phyloP scores from a whole-genome alignment of 139 green algal species.

The Edaphochlamys debaryana region DNA sequence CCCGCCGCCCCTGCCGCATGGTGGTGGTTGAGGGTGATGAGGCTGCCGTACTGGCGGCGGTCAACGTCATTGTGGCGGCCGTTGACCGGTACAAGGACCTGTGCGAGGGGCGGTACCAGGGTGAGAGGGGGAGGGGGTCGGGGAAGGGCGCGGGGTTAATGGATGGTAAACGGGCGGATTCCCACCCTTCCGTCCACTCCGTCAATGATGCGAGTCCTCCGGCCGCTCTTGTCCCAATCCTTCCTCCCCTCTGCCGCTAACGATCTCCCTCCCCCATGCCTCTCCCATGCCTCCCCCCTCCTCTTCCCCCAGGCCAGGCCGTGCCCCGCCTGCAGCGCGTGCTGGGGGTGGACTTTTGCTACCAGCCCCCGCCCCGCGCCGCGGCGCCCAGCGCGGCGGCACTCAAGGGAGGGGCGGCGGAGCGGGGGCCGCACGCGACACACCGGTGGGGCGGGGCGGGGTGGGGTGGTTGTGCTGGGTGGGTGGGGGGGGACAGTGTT shows the following conservation, averaged over 20 bases:
- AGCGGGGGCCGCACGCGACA: no score
- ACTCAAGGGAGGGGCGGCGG: constrained; percentile 63
- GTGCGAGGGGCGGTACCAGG: constrained; percentile 78
- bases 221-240: no score
- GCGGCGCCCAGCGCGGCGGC: constrained; percentile 80
- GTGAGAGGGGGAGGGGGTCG: constrained; percentile 41
- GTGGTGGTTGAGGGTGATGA: constrained; percentile 69
- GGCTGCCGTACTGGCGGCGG: constrained; percentile 46
- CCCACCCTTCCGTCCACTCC: no score
- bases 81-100: constrained; percentile 93
- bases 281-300: not conserved
- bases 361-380: constrained; percentile 86
- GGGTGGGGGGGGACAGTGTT: no score
- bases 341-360: constrained; percentile 86
- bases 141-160: not conserved
- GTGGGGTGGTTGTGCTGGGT: no score
- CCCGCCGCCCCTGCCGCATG: constrained; percentile 57
- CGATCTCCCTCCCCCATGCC: no score
- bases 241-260: no score
- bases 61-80: constrained; percentile 72
- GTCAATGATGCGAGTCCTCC: no score
- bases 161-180: not conserved
- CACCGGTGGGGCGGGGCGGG: no score
- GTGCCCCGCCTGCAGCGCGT: constrained; percentile 83
- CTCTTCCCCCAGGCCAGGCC: constrained; percentile 64